Conservation (phyloP, 768 basidiomycete genomes). For the Grammothele lineata region DNA sequence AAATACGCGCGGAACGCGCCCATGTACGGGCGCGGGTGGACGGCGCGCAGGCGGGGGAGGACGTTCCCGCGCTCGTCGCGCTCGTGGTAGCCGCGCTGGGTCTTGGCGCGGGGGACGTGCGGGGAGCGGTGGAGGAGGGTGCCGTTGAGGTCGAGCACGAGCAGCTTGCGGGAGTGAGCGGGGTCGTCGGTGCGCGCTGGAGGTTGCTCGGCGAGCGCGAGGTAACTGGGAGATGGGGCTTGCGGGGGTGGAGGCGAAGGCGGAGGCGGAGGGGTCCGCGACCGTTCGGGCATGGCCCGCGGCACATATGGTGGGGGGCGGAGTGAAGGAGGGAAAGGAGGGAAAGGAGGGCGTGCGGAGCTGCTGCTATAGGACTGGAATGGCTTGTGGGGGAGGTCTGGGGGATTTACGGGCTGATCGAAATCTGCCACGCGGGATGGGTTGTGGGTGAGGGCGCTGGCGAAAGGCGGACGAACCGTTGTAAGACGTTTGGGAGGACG, state of each 20-base stretch:
- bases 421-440: slow-evolving; percentile 1
- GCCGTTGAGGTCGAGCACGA: slow-evolving; percentile 75
- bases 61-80: slow-evolving; percentile 7
- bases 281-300: neutral
- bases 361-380: neutral
- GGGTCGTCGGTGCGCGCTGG: slow-evolving; percentile 27
- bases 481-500: slow-evolving; percentile 2
- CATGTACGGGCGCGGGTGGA: slow-evolving; percentile 66
- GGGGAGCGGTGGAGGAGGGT: slow-evolving; percentile 62
- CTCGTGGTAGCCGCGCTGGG: neutral
- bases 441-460: neutral
- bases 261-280: slow-evolving; percentile 4
- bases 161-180: slow-evolving; percentile 47
- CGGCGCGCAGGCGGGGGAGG: slow-evolving; percentile 31
- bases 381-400: too few species aligned
- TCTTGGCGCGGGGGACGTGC: slow-evolving; percentile 17
- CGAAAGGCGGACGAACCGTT: slow-evolving; percentile 4
- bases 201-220: slow-evolving; percentile 27
- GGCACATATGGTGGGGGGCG: neutral
- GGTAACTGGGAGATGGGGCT: slow-evolving; percentile 33
- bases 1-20: slow-evolving; percentile 56
- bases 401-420: too few species aligned
- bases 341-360: too few species aligned
- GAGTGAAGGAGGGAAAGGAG: neutral
- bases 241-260: slow-evolving; percentile 18